Evolutionary conservation across 805 yeast species (phyloP).

Genomic region (Osmozyma mogii): DNA sequence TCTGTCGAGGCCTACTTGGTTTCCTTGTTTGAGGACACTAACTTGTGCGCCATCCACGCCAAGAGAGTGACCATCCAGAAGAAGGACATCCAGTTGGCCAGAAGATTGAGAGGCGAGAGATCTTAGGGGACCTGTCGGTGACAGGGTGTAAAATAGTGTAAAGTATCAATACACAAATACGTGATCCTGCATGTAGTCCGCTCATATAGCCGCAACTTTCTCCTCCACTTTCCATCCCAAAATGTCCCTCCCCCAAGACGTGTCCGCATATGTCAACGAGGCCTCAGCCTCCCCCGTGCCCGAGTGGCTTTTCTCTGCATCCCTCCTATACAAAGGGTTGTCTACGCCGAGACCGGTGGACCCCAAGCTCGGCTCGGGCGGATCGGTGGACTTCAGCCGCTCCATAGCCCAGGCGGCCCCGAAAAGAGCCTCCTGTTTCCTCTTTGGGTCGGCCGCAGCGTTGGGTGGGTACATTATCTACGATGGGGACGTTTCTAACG

Average conservation of each 20-base stretch:
- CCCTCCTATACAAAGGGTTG: conserved; percentile 9
- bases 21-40: conserved; percentile 93
- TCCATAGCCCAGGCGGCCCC: conserved; percentile 21
- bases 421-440: conserved; percentile 33
- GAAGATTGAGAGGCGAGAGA: conserved; percentile 97
- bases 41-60: conserved; percentile 97
- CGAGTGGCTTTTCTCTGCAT: conserved; percentile 9
- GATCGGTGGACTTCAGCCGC: conserved; percentile 14
- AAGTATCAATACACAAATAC: not conserved
- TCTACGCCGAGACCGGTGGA: conserved; percentile 8
- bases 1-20: conserved; percentile 98
- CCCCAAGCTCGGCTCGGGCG: conserved; percentile 12
- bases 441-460: conserved; percentile 56
- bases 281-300: conserved; percentile 14
- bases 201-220: conserved; percentile 1
- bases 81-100: conserved; percentile 96
- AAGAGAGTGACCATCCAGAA: conserved; percentile 98
- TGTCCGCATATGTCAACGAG: conserved; percentile 1
- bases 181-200: not conserved
- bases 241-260: not conserved
- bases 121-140: conserved; percentile 35
- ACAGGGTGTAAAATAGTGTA: conserved; percentile 4
- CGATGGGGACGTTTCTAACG: conserved; percentile 72
- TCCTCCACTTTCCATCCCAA: not conserved
- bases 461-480: conserved; percentile 66